These are phyloP conservation scores for Calocybe gambosa DNA, from an alignment of 1,284 basidiomycete genomes.

Conservation along the genomic window DNA sequence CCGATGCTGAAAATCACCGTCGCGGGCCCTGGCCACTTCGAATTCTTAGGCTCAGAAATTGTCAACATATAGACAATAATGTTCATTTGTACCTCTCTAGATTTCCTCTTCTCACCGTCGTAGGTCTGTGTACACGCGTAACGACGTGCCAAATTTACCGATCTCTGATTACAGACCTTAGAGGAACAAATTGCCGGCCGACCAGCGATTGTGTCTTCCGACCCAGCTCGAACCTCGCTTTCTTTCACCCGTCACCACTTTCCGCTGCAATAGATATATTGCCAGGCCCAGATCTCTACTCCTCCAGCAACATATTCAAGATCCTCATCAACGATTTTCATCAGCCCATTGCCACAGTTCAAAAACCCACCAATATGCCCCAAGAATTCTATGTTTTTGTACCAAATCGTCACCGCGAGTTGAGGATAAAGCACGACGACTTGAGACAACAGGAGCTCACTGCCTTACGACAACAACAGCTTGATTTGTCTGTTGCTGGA, in stretches of 20 bases:
- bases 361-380: conserved; percentile 12
- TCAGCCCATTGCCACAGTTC: conserved; percentile 13
- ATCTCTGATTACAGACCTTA: conserved; percentile 37
- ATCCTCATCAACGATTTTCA: conserved; percentile 27
- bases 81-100: conserved; percentile 33
- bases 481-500: not conserved
- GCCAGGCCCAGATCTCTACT: conserved; percentile 21
- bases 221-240: conserved; percentile 15
- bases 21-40: conserved; percentile 54
- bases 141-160: conserved; percentile 5
- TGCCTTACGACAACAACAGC: not conserved
- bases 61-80: conserved; percentile 35
- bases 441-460: not conserved
- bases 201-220: conserved; percentile 15
- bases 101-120: conserved; percentile 50
- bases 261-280: conserved; percentile 25
- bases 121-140: conserved; percentile 36
- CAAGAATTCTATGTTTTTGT: conserved; percentile 21
- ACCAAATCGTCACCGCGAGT: conserved; percentile 8
- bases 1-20: conserved; percentile 18
- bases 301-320: conserved; percentile 25
- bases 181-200: conserved; percentile 40
- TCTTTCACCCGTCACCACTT: conserved; percentile 29
- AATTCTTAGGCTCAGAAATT: conserved; percentile 45
- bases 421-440: not conserved